Conservation (phyloP, 2,329 filamentous ascomycete species). For the Rhynchosporium graminicola region DNA sequence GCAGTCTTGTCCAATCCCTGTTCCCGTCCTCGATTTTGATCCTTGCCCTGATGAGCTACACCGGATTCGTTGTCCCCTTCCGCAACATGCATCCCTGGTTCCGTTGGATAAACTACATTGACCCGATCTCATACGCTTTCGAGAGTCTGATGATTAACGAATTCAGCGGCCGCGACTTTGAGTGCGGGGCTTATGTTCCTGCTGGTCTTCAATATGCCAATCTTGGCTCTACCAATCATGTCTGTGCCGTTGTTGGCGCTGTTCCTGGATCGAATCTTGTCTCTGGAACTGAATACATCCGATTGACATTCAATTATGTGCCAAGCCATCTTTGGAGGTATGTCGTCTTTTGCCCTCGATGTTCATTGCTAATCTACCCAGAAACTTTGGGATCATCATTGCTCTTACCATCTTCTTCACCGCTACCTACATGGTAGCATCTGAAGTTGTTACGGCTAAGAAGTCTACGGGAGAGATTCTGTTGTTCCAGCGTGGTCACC, state of each 20-base stretch:
- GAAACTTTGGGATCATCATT: constrained; percentile 67
- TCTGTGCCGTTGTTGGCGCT: constrained; percentile 61
- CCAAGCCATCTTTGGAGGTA: constrained; percentile 61
- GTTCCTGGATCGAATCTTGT: constrained; percentile 53
- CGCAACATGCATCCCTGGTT: constrained; percentile 76
- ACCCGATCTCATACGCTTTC: constrained; percentile 70
- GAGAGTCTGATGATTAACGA: constrained; percentile 83
- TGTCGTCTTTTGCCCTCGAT: neutral
- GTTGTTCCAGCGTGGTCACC: constrained; percentile 64
- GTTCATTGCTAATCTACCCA: constrained; percentile 8
- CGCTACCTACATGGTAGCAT: constrained; percentile 60
- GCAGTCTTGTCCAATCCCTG: constrained; percentile 66
- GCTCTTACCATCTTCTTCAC: constrained; percentile 65
- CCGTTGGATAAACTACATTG: constrained; percentile 72
- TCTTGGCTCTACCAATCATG: constrained; percentile 29
- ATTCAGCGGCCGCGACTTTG: constrained; percentile 43
- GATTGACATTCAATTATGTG: constrained; percentile 56
- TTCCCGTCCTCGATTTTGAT: constrained; percentile 57
- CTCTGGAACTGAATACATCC: constrained; percentile 58
- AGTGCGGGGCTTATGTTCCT: constrained; percentile 30
- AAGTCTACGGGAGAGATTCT: constrained; percentile 77
- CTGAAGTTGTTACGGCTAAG: constrained; percentile 55
- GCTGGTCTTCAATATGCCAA: constrained; percentile 21
- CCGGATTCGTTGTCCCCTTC: constrained; percentile 46
- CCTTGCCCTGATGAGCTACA: constrained; percentile 33